Percentiles rank a stretch among this genome's conserved stretches.
Evolutionary conservation across 768 basidiomycete species (phyloP).

Genomic region (Serendipita sp.): DNA sequence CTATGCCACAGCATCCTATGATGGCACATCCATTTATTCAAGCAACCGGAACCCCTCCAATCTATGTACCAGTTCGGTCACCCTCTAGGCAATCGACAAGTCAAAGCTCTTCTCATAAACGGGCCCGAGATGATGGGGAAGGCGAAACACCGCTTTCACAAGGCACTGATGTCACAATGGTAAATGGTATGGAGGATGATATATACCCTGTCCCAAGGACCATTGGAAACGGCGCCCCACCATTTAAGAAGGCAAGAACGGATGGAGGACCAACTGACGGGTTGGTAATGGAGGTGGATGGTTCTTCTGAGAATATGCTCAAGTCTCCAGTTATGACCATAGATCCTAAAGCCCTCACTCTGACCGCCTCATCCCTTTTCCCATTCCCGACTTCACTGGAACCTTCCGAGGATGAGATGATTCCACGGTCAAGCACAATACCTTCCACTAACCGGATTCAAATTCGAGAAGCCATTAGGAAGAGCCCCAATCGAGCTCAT

Average conservation of each 20-base stretch:
- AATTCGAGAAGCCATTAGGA: slow-evolving; percentile 24
- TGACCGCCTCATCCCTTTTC: not conserved
- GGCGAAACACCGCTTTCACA: not conserved
- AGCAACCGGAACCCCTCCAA: slow-evolving; percentile 9
- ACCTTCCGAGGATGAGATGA: not conserved
- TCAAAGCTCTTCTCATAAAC: slow-evolving; percentile 24
- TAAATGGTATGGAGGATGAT: slow-evolving; percentile 27
- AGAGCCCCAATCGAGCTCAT: slow-evolving; percentile 39
- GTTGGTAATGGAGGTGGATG: not conserved
- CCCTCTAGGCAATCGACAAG: slow-evolving; percentile 13
- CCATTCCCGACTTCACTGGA: not conserved
- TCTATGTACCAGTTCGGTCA: slow-evolving; percentile 12
- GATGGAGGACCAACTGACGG: not conserved
- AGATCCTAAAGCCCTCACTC: not conserved
- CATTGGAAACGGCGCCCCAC: slow-evolving; percentile 22
- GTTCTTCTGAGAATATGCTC: not conserved
- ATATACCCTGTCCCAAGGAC: slow-evolving; percentile 23
- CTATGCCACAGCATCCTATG: slow-evolving; percentile 27
- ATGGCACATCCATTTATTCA: slow-evolving; percentile 28
- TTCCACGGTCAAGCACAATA: not conserved
- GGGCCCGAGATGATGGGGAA: slow-evolving; percentile 5
- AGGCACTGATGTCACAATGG: slow-evolving; percentile 1
- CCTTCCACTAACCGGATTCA: not conserved
- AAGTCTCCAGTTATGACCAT: not conserved
- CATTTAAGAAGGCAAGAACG: slow-evolving; percentile 4